Base-by-base conservation (phyloP, 2,329 filamentous ascomycete species). In the Aspergillus flavus region DNA sequence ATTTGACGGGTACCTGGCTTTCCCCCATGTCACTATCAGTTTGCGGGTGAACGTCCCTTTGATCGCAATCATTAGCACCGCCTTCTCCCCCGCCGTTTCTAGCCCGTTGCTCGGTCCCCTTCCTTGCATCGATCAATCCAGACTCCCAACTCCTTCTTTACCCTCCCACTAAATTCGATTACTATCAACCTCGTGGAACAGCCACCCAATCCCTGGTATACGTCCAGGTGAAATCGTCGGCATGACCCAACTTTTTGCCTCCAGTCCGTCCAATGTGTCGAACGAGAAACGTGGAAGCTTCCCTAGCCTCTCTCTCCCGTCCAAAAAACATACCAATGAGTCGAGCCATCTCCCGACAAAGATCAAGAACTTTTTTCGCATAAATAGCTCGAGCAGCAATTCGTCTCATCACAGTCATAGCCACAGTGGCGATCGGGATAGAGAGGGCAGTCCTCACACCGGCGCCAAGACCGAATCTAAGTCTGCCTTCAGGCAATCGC, bases 401-500 rank as follows among this genome's bases (percentile, higher is more conserved):
- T 78, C 71, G 30, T 80, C 78, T 61, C 78, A 79, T 62, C 79
- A 64, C 39, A 71, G 65, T 55, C 69, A 71, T 58, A 66, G 70
- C 43, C 62, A 58, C 48, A 66, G 69, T 57, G 68, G 67, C 57
- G 69, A 73, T 34, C 70, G 70, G 21, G 71, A 77, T 60, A 69
- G 73, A 21, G 77, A 77, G 50, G 80, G 82, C 62, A 74, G 77
- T 62, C 77, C 81, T 69, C 74, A 78, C 34, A 74, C 77, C 9
- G 80, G 79, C 4, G 77, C 81, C 67, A 88, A 87, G 76, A 79
- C 85, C 65, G 87, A 91, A 71, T 80, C 79, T 71, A 92, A 91
- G 77, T 85, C 85, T 68, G 85, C 87, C 60, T 91, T 93, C 76
- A 89, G 93, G 72, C 92, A 96, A 78, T 95, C 91, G 69, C 89